Evolutionary conservation across 2,329 filamentous ascomycete genomes (phyloP).

Genomic region (Hymenoscyphus fraxineus): DNA sequence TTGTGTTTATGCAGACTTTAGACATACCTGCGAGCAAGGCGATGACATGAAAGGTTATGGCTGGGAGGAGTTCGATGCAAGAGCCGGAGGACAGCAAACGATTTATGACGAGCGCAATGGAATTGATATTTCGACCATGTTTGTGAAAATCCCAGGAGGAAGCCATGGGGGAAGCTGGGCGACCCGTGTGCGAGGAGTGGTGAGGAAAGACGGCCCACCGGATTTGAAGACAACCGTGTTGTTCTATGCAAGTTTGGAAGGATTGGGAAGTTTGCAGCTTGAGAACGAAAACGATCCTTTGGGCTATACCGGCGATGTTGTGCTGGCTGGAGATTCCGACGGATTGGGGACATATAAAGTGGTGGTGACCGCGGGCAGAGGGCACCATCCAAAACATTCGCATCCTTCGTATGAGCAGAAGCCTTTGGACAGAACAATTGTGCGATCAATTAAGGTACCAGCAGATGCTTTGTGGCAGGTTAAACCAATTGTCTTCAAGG

Average conservation of each 20-base stretch:
- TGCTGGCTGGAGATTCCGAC: constrained; percentile 64
- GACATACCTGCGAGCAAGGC: constrained; percentile 94
- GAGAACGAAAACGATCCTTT: constrained; percentile 49
- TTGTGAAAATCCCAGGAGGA: constrained; percentile 88
- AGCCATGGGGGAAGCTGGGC: constrained; percentile 88
- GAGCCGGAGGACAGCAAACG: constrained; percentile 80
- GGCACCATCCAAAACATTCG: constrained; percentile 56
- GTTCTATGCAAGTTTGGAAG: constrained; percentile 81
- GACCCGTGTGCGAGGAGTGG: constrained; percentile 77
- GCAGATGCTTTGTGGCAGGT: constrained; percentile 77
- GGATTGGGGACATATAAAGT: constrained; percentile 78
- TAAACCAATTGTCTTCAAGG: constrained; percentile 64
- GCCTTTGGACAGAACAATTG: constrained; percentile 70
- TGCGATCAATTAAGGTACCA: constrained; percentile 65
- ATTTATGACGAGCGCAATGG: constrained; percentile 87
- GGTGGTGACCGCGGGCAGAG: constrained; percentile 66
- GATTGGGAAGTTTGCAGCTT: constrained; percentile 62
- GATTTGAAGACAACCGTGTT: constrained; percentile 72
- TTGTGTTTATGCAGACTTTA: constrained; percentile 57
- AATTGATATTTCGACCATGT: constrained; percentile 87
- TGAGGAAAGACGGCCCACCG: constrained; percentile 62
- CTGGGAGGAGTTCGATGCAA: constrained; percentile 94
- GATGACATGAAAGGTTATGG: constrained; percentile 93
- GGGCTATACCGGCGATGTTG: constrained; percentile 59
- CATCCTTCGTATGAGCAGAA: constrained; percentile 67